These are phyloP conservation scores for Clonostachys solani DNA, from an alignment of 2,329 filamentous ascomycete species.

Conservation along the genomic window DNA sequence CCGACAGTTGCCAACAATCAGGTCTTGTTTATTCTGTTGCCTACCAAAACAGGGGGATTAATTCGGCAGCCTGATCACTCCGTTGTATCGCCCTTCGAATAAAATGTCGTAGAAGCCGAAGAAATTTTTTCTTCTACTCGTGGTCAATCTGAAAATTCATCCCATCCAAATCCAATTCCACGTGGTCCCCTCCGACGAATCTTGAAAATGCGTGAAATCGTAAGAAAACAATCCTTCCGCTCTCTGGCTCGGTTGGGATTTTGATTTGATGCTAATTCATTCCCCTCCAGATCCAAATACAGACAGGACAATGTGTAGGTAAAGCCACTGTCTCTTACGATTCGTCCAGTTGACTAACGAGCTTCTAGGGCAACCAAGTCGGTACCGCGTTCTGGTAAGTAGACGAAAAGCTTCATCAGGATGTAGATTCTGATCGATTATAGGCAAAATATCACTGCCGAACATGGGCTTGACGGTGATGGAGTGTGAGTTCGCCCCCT, in stretches of 20 bases:
- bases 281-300: conserved; percentile 81
- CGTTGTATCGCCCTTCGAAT: too few relatives aligned
- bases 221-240: conserved; percentile 27
- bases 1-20: too few relatives aligned
- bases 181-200: not conserved
- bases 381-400: conserved; percentile 99
- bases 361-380: conserved; percentile 92
- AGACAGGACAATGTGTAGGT: conserved; percentile 98
- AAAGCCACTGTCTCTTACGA: conserved; percentile 4
- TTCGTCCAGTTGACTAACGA: conserved; percentile 1
- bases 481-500: conserved; percentile 50
- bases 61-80: too few relatives aligned
- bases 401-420: conserved; percentile 9
- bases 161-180: too few relatives aligned
- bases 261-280: conserved; percentile 13
- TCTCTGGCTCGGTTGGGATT: too few relatives aligned
- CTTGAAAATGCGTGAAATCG: conserved; percentile 64
- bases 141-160: too few relatives aligned
- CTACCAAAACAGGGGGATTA: too few relatives aligned
- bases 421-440: too few relatives aligned
- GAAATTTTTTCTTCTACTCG: too few relatives aligned
- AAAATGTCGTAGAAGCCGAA: too few relatives aligned
- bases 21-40: too few relatives aligned
- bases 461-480: conserved; percentile 96
- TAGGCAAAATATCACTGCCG: conserved; percentile 74